Base-by-base conservation (phyloP, 139 green algal species). In the Nannochloris sp. region DNA sequence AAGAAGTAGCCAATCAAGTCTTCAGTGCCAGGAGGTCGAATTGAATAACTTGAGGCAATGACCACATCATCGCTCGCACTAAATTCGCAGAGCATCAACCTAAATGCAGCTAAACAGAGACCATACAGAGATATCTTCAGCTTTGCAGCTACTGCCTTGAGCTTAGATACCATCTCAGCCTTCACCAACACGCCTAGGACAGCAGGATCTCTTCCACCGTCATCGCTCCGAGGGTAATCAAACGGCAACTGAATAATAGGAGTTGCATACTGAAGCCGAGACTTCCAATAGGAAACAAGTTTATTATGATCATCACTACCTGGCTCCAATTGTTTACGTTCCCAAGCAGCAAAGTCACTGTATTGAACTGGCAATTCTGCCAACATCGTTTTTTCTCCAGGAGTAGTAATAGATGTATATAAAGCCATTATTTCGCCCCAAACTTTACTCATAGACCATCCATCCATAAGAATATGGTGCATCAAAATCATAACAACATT, bases 291-390 rank as follows among this genome's bases (percentile, higher is more conserved):
- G n/a, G n/a, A n/a, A n/a, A n/a, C n/a, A n/a, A n/a, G n/a, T n/a
- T n/a, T n/a, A n/a, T n/a, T n/a, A n/a, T n/a, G n/a, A n/a, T n/a
- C n/a, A n/a, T n/a, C n/a, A n/a, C n/a, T n/a, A n/a, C n/a, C n/a
- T n/a, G n/a, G n/a, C n/a, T n/a, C n/a, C 48, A 61, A 13, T 12
- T 36, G 13, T 12, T 47, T 25, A 6, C 29, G 24, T 38, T 71
- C 47, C 64, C 64, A 71, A 24, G 25, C 34, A 24, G 29, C 51
- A 55, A 44, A 71, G 19, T 71, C 64, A 24, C 15, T 36, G 51
- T 71, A 71, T 13, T 19, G 1, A 15, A 8, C 47, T 4, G 25
- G 32, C 3, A 62, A 25, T 13, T 47, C 4, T 29, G 4, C 10
- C 23, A 10, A 42, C 2, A 36, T 5, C n/a, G 3, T 2, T 19